phyloP scores from a whole-genome alignment of 768 basidiomycete genomes.

The Russula ochroleuca region DNA sequence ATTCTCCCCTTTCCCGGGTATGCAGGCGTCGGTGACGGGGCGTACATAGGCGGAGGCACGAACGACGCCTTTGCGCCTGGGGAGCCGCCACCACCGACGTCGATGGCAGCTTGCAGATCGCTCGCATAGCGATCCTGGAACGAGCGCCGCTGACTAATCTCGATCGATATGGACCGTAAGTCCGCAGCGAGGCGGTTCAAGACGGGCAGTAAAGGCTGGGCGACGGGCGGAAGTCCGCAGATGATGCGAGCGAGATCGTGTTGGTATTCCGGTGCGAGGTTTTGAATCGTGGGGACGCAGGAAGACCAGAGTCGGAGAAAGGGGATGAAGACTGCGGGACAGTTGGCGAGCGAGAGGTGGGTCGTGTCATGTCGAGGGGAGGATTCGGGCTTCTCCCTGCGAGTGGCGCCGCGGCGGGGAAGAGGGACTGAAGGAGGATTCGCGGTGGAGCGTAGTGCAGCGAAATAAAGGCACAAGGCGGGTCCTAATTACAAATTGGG shows the following conservation, averaged over 20 bases:
- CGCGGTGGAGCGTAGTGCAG: constrained; percentile 70
- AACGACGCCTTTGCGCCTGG: constrained; percentile 52
- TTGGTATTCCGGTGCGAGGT: constrained; percentile 56
- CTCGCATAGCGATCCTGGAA: constrained; percentile 76
- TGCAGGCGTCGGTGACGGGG: constrained; percentile 27
- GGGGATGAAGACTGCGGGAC: constrained; percentile 60
- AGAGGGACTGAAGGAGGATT: constrained; percentile 77
- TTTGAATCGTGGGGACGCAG: constrained; percentile 60
- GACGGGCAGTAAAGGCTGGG: constrained; percentile 38
- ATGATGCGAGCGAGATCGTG: constrained; percentile 82
- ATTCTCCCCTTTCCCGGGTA: constrained; percentile 3
- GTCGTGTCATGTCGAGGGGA: constrained; percentile 43
- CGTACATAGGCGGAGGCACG: constrained; percentile 65
- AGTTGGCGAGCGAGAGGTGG: constrained; percentile 56
- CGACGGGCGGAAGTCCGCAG: constrained; percentile 52
- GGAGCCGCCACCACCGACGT: constrained; percentile 44
- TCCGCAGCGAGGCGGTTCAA: constrained; percentile 70
- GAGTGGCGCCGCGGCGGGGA: constrained; percentile 41
- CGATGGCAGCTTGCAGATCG: constrained; percentile 76
- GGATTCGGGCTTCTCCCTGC: constrained; percentile 37
- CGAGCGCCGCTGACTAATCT: constrained; percentile 76
- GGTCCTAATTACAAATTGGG: constrained; percentile 39
- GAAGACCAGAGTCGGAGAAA: constrained; percentile 73
- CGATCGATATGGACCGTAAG: constrained; percentile 79
- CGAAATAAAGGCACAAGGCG: constrained; percentile 80